Evolutionary conservation across 352 stramenopile species (phyloP).

Genomic region (Pythium dissotocum): DNA sequence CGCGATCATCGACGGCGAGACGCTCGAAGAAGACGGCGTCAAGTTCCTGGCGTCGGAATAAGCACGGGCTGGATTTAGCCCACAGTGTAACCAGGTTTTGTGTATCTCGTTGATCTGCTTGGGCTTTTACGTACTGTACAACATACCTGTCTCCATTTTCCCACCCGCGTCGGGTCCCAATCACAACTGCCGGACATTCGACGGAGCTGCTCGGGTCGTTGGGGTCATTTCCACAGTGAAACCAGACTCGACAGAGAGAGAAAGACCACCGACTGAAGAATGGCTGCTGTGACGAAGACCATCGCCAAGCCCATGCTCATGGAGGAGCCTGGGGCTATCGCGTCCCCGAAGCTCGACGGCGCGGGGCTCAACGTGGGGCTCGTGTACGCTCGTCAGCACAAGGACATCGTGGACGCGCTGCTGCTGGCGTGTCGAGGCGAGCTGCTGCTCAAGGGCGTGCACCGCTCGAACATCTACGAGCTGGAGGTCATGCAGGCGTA

Average conservation of each 20-base stretch:
- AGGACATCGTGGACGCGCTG: slow-evolving; percentile 27
- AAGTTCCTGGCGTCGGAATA: slow-evolving; percentile 81
- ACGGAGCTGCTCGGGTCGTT: background rate
- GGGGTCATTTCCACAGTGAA: background rate
- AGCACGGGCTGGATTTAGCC: background rate
- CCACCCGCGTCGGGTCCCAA: background rate
- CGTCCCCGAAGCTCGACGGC: slow-evolving; percentile 30
- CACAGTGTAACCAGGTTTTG: background rate
- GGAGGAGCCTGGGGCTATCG: slow-evolving; percentile 33
- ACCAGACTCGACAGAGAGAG: background rate
- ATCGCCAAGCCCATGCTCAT: slow-evolving; percentile 37
- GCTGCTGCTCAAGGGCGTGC: slow-evolving; percentile 32
- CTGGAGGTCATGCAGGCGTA: slow-evolving; percentile 31
- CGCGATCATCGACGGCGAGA: slow-evolving; percentile 77
- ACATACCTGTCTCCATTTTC: background rate
- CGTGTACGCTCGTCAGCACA: slow-evolving; percentile 30
- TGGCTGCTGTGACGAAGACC: slow-evolving; percentile 26
- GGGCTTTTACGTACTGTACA: background rate
- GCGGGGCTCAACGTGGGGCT: slow-evolving; percentile 18
- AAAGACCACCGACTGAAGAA: background rate
- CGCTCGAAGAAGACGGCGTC: slow-evolving; percentile 83
- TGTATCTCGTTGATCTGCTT: background rate
- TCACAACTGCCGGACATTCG: background rate
- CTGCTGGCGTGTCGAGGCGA: slow-evolving; percentile 31
- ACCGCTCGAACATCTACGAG: slow-evolving; percentile 30